phyloP scores from a whole-genome alignment of 257 asterid genomes.

The Solanum dulcamara region DNA sequence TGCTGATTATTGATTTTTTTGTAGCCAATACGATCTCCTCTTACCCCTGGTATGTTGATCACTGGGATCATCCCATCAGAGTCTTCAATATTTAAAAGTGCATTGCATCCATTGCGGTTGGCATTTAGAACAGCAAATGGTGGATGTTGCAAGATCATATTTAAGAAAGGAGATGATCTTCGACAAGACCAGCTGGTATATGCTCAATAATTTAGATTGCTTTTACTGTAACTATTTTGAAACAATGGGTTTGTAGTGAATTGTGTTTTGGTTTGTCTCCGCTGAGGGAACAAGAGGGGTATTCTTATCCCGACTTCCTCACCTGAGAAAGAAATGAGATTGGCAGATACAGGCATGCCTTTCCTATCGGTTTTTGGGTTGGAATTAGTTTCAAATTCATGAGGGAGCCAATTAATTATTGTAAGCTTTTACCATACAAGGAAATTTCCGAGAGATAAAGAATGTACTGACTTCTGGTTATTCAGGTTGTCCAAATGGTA shows the following conservation, averaged over 20 bases:
- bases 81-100: slow-evolving; percentile 90
- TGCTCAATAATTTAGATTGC: not conserved
- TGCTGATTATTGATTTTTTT: slow-evolving; percentile 8
- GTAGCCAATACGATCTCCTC: slow-evolving; percentile 96
- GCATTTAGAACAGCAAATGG: slow-evolving; percentile 86
- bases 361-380: not conserved
- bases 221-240: not conserved
- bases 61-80: slow-evolving; percentile 93
- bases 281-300: not conserved
- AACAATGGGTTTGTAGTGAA: not conserved
- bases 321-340: not conserved
- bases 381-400: not conserved
- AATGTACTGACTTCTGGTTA: not conserved
- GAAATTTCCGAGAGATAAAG: not conserved
- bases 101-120: slow-evolving; percentile 73
- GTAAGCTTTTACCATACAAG: not conserved
- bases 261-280: not conserved
- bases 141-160: slow-evolving; percentile 84
- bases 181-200: slow-evolving; percentile 98
- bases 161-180: slow-evolving; percentile 96
- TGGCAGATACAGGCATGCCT: not conserved
- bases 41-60: slow-evolving; percentile 76
- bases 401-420: not conserved
- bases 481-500: slow-evolving; percentile 96
- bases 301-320: not conserved